Base-by-base conservation (phyloP, 2,329 filamentous ascomycete species). In the Bisporella sp. region DNA sequence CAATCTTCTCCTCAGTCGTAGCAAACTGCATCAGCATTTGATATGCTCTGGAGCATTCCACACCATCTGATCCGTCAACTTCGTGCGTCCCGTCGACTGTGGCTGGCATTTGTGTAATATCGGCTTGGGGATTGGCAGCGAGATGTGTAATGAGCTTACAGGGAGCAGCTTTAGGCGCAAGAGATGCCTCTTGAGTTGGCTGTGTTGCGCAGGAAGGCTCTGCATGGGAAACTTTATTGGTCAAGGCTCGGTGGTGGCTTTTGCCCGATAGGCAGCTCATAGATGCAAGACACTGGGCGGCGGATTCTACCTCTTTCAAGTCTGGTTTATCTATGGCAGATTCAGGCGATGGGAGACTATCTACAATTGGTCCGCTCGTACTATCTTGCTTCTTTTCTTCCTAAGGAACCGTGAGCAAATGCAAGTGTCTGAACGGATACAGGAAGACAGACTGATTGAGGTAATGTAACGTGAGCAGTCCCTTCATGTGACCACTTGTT, bases 21-120 rank as follows among this genome's bases (percentile, higher is more conserved):
- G 55, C 55, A 43, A 47, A 53, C 39, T 52, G 55, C 43, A 57
- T 54, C 39, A 57, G 43, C 51, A 57, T 56, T 5, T 46, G 32
- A 41, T 56, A 45, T 9, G 55, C 55, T 46, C 45, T 45, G 5
- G 45, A 44, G 41, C 55, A 57, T 21, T 51, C 40, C 3, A 56
- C 53, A 6, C 54, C 54, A 8, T 33, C 47, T 8, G 21, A 4
- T 21, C 47, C 51, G 9, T 53, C 6, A 6, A 32, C 47, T 5
- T 42, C 29, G 12, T 3, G n/a, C 4, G 21, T 31, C n/a, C 7
- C 39, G 8, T 32, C 35, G 28, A 7, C 9, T 7, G 12, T 31
- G 7, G 31, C 5, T 2, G 31, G 3, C 21, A 21, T 21, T 35
- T 52, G 51, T 5, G 43, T 49, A 33, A 53, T 42, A 46, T 53